These are phyloP conservation scores for Bothia castanella DNA, from an alignment of 1,284 basidiomycete species.

Conservation along the genomic window DNA sequence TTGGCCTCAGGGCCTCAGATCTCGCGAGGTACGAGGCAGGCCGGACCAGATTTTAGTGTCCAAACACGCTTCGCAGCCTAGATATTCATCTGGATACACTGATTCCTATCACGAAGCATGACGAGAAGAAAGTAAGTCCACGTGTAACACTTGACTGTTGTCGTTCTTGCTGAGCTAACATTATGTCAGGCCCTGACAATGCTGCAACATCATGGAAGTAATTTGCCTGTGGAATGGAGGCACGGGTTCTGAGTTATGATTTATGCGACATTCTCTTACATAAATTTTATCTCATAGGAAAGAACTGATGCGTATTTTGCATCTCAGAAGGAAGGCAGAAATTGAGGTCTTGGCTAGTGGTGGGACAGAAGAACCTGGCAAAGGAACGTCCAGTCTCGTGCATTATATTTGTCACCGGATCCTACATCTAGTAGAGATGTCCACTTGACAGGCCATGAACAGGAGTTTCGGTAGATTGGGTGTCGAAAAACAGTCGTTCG, in stretches of 20 bases:
- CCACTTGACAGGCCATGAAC: too few species aligned
- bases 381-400: conserved; percentile 19
- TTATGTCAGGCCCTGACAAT: conserved; percentile 59
- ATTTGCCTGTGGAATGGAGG: conserved; percentile 70
- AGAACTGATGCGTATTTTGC: conserved; percentile 76
- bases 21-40: conserved; percentile 45
- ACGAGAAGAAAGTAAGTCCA: conserved; percentile 64
- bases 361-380: conserved; percentile 7
- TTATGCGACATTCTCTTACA: background rate
- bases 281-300: conserved; percentile 42
- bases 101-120: conserved; percentile 66
- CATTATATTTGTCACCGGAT: conserved; percentile 30
- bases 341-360: conserved; percentile 64
- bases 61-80: conserved; percentile 41
- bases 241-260: conserved; percentile 34
- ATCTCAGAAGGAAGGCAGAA: conserved; percentile 80
- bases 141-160: conserved; percentile 1
- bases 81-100: conserved; percentile 58
- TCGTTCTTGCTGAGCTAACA: conserved; percentile 1
- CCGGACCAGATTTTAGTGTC: background rate
- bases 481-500: too few species aligned
- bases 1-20: conserved; percentile 74
- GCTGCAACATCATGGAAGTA: conserved; percentile 44
- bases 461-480: too few species aligned
- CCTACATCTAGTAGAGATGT: conserved; percentile 27